Evolutionary conservation across 2,329 filamentous ascomycete species (phyloP), one percentile per base, ranked within the genome.

Genomic region (Phialemonium atrogriseum): DNA sequence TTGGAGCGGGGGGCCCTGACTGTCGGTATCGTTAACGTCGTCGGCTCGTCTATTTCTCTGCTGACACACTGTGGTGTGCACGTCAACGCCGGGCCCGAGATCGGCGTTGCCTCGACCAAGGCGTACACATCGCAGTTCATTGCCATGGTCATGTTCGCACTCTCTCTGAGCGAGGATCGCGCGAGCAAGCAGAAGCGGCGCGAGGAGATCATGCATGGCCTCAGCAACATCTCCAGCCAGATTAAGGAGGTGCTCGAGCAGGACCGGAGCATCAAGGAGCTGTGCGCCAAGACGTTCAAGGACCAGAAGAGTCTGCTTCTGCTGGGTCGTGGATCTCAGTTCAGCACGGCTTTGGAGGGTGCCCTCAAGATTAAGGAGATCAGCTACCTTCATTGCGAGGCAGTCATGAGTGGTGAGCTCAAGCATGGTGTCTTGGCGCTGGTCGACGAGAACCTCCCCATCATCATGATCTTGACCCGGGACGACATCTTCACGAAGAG

Each of bases 311-410:
- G 84, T 44, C 65, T 98, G 51, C 72, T 98, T 40, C 77, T 98
- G 33, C 75, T 98, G 39, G 91, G 91, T 39, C 84, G 91, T 70
- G 91, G 91, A 47, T 86, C 86, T 56, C 91, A 98, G 66, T 94
- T 88, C 70, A 88, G 89, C 38, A 98, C 91, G 49, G 91, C 91
- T 35, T 78, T 98, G 14, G 91, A 98, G 70, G 91, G 86, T 64
- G 91, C 91, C 30, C 73, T 98, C 48, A 98, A 98, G 74, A 98
- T 98, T 64, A 98, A 98, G 77, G 91, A 98, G 68, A 98, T 98
- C 52, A 96, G 89, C 12, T 98, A 98, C 64, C 84, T 98, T 38
- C 91, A 98, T 65, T 98, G 91, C 63, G 91, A 98, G 68, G 91
- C 91, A 49, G 91, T 98, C 70, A 98, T 98, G 91, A 96, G 91